Evolutionary conservation across 2,329 filamentous ascomycete genomes (phyloP).

Genomic region (Pseudocercospora crystallina): DNA sequence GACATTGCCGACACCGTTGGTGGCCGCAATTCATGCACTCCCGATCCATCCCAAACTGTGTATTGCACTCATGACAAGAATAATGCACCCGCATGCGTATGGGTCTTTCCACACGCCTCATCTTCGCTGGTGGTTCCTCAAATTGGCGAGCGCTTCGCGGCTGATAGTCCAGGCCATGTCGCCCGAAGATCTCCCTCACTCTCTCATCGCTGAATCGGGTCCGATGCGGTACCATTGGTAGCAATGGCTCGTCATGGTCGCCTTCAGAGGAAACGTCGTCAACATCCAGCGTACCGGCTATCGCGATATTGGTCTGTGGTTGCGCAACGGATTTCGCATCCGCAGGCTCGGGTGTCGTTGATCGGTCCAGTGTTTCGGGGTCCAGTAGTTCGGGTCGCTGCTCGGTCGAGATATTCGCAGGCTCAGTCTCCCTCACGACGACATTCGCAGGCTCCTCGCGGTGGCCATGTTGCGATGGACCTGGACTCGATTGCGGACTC

Average conservation of each 20-base stretch:
- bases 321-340: no score
- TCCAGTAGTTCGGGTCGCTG: no score
- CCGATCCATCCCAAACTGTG: conserved; percentile 70
- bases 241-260: conserved; percentile 22
- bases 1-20: conserved; percentile 75
- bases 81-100: conserved; percentile 76
- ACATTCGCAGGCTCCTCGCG: conserved; percentile 10
- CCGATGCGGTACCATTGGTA: conserved; percentile 20
- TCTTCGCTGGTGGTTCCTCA: conserved; percentile 26
- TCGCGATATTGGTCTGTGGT: conserved; percentile 1
- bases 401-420: not conserved
- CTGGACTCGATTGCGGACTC: not conserved
- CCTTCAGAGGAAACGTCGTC: conserved; percentile 20
- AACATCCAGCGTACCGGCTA: conserved; percentile 17
- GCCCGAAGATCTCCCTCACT: conserved; percentile 43
- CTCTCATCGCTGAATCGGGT: conserved; percentile 23
- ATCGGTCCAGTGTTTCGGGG: no score
- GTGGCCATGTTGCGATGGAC: not conserved
- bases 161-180: conserved; percentile 42
- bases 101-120: conserved; percentile 53
- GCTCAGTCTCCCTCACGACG: not conserved
- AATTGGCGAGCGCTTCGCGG: conserved; percentile 13
- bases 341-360: no score
- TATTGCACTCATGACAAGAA: conserved; percentile 77
- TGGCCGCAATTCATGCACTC: conserved; percentile 77